Percentiles rank a stretch among this genome's conserved stretches.
phyloP scores from a whole-genome alignment of 345 rosid species.

The Populus tremula region DNA sequence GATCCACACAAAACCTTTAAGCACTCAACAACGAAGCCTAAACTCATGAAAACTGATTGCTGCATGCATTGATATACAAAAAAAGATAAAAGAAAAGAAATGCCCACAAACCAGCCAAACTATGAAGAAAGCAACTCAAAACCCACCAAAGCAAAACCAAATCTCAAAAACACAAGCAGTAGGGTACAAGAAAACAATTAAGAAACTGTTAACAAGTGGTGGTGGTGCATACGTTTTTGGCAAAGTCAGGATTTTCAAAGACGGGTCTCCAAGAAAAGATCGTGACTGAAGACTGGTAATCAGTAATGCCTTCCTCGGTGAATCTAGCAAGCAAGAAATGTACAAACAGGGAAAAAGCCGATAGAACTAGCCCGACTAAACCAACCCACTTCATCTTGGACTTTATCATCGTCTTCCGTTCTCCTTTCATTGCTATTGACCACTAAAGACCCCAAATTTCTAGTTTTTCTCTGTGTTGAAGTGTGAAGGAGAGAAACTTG shows the following conservation, averaged over 20 bases:
- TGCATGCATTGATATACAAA: background rate
- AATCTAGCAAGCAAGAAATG: conserved; percentile 88
- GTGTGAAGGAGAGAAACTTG: background rate
- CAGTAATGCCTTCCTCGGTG: conserved; percentile 61
- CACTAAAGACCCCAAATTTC: background rate
- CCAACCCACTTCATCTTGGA: conserved; percentile 92
- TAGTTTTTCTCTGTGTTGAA: background rate
- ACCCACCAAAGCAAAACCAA: background rate
- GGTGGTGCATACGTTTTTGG: conserved; percentile 40
- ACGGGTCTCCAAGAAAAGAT: conserved; percentile 97
- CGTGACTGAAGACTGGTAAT: conserved; percentile 80
- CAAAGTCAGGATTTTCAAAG: conserved; percentile 55
- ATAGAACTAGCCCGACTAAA: conserved; percentile 66
- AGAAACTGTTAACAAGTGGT: background rate
- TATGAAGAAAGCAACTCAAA: background rate
- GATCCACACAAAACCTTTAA: conserved; percentile 22
- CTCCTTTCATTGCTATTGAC: conserved; percentile 55
- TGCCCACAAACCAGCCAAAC: background rate
- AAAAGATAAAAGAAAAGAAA: background rate
- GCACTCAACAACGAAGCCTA: conserved; percentile 3
- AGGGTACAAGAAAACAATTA: conserved; percentile 9
- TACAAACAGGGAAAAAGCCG: conserved; percentile 64
- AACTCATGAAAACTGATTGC: background rate
- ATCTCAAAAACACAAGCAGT: background rate
- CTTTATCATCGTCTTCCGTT: conserved; percentile 66